Base-by-base conservation (phyloP, 495 filamentous ascomycete genomes). In the Pyrenula aspistea region DNA sequence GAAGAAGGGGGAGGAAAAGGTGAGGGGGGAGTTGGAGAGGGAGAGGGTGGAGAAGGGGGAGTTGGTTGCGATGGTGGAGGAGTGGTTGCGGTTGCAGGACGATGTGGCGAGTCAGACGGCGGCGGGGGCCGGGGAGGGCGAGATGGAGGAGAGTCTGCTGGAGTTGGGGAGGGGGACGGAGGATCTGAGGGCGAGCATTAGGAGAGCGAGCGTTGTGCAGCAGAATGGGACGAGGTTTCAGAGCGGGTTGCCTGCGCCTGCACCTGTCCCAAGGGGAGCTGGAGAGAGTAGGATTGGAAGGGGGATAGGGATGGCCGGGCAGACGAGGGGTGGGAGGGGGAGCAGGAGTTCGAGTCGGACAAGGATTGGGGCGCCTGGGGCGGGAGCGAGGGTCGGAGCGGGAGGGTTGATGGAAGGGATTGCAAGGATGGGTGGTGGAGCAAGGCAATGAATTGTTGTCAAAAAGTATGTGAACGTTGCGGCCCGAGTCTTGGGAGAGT, bases 1-100 rank as follows among this genome's bases (percentile, higher is more conserved):
- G 25, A 81, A 83, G 63, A 68, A 72, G 0, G 83, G 89, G 54
- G 85, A 88, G 55, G 77, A 77, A 8, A 76, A 80, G 12, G 72
- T 95, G 3, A 72, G 83, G 21, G 63, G 70, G 21, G 76, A 89
- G 24, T 63, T 80, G 19, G 83, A 93, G 65, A 74, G 79, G 25
- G 94, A 96, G 69, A 78, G 92, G 2, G 77, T 87, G 21, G 93
- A 98, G 71, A 98, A 96, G 70, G 90, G 90, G 36, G 91, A 96
- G 62, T 75, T 98, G 50, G 91, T 98, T n/a, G 80, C 83, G 51
- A 84, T 90, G 0, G 91, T 93, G 1, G 93, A 97, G 64, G 91
- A 96, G 81, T 97, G 84, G 86, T 83, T 84, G 62, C 68, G 73
- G 20, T 74, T 83, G 56, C 75, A 79, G 59, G 72, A 73, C 47